phyloP scores from a whole-genome alignment of 768 basidiomycete genomes.

The Hydnomerulius pinastri region DNA sequence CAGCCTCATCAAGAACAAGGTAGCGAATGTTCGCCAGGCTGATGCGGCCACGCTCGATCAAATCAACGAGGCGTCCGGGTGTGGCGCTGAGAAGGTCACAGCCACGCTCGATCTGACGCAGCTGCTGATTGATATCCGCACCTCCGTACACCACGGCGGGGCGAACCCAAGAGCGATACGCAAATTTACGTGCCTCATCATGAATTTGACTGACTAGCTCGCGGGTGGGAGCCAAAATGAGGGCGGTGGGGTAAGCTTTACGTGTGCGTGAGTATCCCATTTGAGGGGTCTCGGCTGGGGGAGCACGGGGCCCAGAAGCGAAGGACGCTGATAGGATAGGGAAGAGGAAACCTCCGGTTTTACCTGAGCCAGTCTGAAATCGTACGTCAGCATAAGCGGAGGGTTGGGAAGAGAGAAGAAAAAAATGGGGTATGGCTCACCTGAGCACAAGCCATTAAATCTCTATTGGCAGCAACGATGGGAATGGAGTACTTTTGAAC shows the following conservation, averaged over 20 bases:
- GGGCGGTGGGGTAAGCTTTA: slow-evolving; percentile 96
- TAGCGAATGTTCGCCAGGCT: slow-evolving; percentile 96
- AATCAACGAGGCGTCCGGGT: slow-evolving; percentile 95
- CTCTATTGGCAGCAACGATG: slow-evolving; percentile 87
- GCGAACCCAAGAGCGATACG: slow-evolving; percentile 98
- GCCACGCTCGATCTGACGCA: slow-evolving; percentile 92
- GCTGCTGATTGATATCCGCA: slow-evolving; percentile 95
- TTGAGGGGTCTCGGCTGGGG: slow-evolving; percentile 54
- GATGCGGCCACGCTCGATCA: slow-evolving; percentile 97
- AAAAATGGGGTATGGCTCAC: slow-evolving; percentile 43
- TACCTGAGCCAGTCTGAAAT: slow-evolving; percentile 94
- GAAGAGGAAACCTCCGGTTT: slow-evolving; percentile 99
- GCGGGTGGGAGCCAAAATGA: slow-evolving; percentile 96
- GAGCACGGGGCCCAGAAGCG: slow-evolving; percentile 71
- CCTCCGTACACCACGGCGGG: slow-evolving; percentile 99
- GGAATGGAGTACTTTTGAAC: slow-evolving; percentile 99
- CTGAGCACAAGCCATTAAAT: slow-evolving; percentile 95
- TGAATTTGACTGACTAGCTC: slow-evolving; percentile 99
- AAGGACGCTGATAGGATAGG: slow-evolving; percentile 97
- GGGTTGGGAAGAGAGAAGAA: slow-evolving; percentile 7
- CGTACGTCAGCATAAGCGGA: slow-evolving; percentile 21
- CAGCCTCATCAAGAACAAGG: slow-evolving; percentile 98
- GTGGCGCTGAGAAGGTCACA: slow-evolving; percentile 97
- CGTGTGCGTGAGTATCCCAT: slow-evolving; percentile 64
- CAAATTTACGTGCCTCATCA: slow-evolving; percentile 98